Base-by-base conservation (phyloP, 306 rosid species). In the Trifolium repens region DNA sequence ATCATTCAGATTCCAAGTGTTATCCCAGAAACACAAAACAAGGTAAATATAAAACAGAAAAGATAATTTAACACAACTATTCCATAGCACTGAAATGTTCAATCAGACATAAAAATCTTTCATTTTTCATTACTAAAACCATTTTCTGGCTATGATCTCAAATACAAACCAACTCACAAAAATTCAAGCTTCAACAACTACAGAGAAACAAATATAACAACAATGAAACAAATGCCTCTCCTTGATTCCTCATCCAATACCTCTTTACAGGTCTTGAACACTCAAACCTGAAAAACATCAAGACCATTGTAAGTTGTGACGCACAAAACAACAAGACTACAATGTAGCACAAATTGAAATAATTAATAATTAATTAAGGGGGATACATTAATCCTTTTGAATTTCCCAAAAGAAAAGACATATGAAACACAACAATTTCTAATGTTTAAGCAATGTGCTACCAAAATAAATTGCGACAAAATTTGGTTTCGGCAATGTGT, bases 181-280 rank as follows among this genome's bases (percentile, higher is more conserved):
- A 44, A 74, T 65, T 60, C 71, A 78, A 34, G 1, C 42, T 78
- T 63, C 26, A 69, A 54, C 26, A 69, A 54, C 57, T 78, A 62
- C 16, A 54, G 7, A 65, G 26, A 27, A 72, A 82, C 76, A 78
- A 62, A 73, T 57, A 74, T 66, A 15, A n/a, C 5, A 24, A 43
- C 54, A 81, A 34, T 8, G 32, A 78, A 73, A 15, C 10, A 82
- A 74, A 53, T 1, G 9, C 65, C 35, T 78, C 58, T 63, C 60
- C 64, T 62, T 55, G 53, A 1, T 7, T 42, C 15, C 69, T 46
- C 75, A 16, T 9, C 12, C 74, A 19, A 22, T 32, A 30, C 53
- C 78, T 88, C 78, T 85, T 35, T 7, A 90, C 69, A 86, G 91
- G 75, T 93, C 98, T 81, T 89, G 98, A 44, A 93, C 98, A 67